Base-by-base conservation (phyloP, 1,284 basidiomycete genomes). In the Ceratobasidium sp. region DNA sequence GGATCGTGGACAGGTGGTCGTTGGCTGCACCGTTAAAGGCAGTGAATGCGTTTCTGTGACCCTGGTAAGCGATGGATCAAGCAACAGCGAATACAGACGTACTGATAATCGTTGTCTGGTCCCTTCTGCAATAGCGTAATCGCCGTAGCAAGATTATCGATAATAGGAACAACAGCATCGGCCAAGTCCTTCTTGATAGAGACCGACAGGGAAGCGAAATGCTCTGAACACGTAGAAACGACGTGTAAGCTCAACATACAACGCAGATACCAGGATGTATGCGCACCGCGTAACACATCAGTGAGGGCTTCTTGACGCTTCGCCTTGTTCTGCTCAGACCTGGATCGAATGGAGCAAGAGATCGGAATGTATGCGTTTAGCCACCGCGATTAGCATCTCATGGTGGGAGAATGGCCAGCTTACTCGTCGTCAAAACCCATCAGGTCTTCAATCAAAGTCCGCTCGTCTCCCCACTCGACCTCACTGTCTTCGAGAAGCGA, bases 351-450 rank as follows among this genome's bases (percentile, higher is more conserved):
- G 54, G 11, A 20, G n/a, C 3, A 23, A 23, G 20, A 8, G 47
- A 53, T 51, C 64, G 54, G 68, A 60, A 71, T 71, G 54, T 71
- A 71, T 71, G 68, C 68, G 37, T 28, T 47, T 33, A 60, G 23
- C 66, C 60, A 42, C 33, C 49, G 26, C 56, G 56, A 60, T 28
- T 60, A n/a, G 33, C 64, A 26, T 11, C n/a, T 15, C n/a, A 54
- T 35, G 49, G 47, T 7, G 23, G 31, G 20, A 15, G 37, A 45
- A 58, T 20, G 26, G n/a, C n/a, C 17, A 37, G 35, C 68, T 31
- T 28, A 71, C 68, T 71, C 51, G 54, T 71, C 68, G 54, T 71
- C 68, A 54, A 71, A 60, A 10, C 68, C 68, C 68, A 71, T 71
- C 39, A 71, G 54, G 37, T 28, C 54, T 35, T 71, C 68, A 60